phyloP scores from a whole-genome alignment of 371 early-diverging fungal species.

The Syncephalastrum monosporum region DNA sequence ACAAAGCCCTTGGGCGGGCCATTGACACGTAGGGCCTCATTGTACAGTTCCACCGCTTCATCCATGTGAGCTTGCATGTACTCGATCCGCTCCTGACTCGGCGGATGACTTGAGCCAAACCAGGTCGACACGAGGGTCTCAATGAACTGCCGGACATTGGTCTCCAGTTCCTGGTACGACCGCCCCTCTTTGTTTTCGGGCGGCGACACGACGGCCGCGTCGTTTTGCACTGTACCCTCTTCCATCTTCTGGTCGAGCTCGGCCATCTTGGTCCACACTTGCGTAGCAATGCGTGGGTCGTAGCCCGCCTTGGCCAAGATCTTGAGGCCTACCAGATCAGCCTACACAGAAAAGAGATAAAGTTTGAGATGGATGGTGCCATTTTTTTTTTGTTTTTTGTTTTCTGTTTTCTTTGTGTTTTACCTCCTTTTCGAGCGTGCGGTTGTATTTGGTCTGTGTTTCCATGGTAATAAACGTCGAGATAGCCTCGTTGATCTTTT shows the following conservation, averaged over 20 bases:
- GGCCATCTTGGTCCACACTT: slow-evolving; percentile 33
- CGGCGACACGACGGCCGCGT: slow-evolving; percentile 7
- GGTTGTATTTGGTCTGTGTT: slow-evolving; percentile 41
- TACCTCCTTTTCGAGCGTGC: slow-evolving; percentile 43
- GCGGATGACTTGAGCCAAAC: slow-evolving; percentile 55
- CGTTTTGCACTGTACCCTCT: neutral
- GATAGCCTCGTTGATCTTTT: slow-evolving; percentile 45
- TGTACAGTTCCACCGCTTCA: slow-evolving; percentile 34
- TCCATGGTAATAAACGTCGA: slow-evolving; percentile 29
- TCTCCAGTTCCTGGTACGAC: slow-evolving; percentile 17
- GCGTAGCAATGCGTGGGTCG: slow-evolving; percentile 49
- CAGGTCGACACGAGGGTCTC: slow-evolving; percentile 28
- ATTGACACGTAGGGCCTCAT: slow-evolving; percentile 34
- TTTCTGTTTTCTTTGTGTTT: neutral
- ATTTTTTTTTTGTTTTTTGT: neutral
- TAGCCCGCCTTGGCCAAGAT: slow-evolving; percentile 60
- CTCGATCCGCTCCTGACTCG: slow-evolving; percentile 38
- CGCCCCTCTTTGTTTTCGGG: slow-evolving; percentile 9
- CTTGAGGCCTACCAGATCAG: slow-evolving; percentile 56
- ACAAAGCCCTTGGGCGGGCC: slow-evolving; percentile 21
- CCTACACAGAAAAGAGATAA: slow-evolving; percentile 22
- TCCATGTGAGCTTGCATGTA: slow-evolving; percentile 48
- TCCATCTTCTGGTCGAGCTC: slow-evolving; percentile 12
- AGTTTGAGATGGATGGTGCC: neutral
- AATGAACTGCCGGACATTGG: slow-evolving; percentile 23